Conservation (phyloP, 1,284 basidiomycete species). For the Stereum hirsutum region DNA sequence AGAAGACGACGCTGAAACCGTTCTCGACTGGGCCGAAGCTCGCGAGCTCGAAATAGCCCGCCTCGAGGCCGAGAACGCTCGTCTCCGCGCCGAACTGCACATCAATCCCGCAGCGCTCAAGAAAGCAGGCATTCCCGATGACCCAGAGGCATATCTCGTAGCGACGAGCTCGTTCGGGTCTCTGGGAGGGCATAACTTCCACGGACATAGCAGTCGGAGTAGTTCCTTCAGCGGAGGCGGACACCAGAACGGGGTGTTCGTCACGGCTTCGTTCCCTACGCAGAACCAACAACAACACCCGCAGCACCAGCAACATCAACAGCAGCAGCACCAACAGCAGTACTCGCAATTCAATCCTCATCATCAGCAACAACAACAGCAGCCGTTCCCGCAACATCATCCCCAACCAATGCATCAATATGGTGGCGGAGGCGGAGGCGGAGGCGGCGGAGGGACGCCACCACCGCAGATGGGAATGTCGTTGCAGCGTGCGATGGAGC, state of each 20-base stretch:
- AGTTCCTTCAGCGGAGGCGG: neutral
- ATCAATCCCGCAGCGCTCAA: constrained; percentile 46
- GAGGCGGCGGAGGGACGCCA: neutral
- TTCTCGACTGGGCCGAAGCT: constrained; percentile 75
- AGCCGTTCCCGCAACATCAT: neutral
- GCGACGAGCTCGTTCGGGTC: constrained; percentile 5
- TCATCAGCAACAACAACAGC: neutral
- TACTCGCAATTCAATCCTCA: neutral
- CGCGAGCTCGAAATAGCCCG: constrained; percentile 77
- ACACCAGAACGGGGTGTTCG: neutral
- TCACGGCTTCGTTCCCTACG: no score
- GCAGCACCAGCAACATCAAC: neutral
- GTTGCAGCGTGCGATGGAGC: constrained; percentile 2
- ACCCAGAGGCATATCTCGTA: neutral
- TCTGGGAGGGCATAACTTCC: constrained; percentile 3
- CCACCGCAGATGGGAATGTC: neutral
- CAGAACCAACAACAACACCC: neutral
- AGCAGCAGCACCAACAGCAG: neutral
- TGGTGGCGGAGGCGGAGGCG: no score
- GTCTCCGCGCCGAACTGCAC: constrained; percentile 62
- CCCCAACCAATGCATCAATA: no score
- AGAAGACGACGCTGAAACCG: constrained; percentile 3
- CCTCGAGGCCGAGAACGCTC: constrained; percentile 74
- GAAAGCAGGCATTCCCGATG: constrained; percentile 9
- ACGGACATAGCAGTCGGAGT: constrained; percentile 2